phyloP scores from a whole-genome alignment of 352 stramenopile genomes.

The Blastocystis sp. region DNA sequence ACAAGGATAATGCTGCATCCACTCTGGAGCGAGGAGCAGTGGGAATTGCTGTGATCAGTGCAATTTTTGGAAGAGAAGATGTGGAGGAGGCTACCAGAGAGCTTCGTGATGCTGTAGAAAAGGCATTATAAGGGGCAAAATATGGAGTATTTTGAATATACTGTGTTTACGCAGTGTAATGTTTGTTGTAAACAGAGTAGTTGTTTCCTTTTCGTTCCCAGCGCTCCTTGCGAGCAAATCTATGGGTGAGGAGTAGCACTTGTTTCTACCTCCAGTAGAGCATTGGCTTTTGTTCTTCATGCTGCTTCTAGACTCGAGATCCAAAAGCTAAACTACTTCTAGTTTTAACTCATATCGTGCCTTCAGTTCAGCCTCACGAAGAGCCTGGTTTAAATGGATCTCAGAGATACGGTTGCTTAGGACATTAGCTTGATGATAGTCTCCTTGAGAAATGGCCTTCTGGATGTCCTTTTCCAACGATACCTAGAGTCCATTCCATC shows the following conservation, averaged over 20 bases:
- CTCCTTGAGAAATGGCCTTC: background rate
- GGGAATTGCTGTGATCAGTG: slow-evolving; percentile 58
- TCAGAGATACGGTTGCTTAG: background rate
- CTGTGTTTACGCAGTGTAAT: background rate
- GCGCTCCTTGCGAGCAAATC: slow-evolving; percentile 43
- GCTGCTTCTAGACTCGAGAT: background rate
- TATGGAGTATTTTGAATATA: background rate
- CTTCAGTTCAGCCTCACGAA: background rate
- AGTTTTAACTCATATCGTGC: background rate
- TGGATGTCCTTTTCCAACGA: slow-evolving; percentile 19
- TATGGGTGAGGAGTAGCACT: background rate
- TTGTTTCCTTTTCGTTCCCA: slow-evolving; percentile 52
- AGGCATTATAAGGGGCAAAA: background rate
- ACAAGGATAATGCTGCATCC: background rate
- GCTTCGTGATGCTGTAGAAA: background rate
- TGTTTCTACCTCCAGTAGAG: slow-evolving; percentile 11
- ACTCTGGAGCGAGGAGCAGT: slow-evolving; percentile 37
- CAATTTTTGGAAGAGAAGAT: slow-evolving; percentile 34
- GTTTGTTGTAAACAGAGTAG: slow-evolving; percentile 1
- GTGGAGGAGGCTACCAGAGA: slow-evolving; percentile 2
- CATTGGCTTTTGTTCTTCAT: background rate
- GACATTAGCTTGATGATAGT: background rate
- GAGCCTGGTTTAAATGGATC: background rate
- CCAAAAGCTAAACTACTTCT: background rate
- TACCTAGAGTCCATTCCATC: background rate